A percentile compares a stretch with the other conserved stretches of the same genome.
These are phyloP conservation scores for Leccinum subatratum DNA, from an alignment of 1,284 basidiomycete genomes.

Conservation along the genomic window DNA sequence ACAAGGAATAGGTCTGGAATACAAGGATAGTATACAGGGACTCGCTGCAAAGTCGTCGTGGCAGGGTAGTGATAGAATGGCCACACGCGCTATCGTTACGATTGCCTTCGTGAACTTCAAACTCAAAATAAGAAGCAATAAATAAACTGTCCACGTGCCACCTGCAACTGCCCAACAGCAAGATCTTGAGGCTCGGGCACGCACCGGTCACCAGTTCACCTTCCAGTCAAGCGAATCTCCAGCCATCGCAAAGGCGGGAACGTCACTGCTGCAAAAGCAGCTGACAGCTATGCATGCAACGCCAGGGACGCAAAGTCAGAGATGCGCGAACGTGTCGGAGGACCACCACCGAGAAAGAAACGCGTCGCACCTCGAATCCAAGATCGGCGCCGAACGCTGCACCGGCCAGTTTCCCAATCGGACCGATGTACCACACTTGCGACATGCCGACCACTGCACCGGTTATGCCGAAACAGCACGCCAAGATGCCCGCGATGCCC, in stretches of 20 bases:
- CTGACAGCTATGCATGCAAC: constrained; percentile 36
- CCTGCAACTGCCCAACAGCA: not conserved
- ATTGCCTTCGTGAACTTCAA: not conserved
- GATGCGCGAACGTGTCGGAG: not conserved
- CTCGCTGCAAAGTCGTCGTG: not conserved
- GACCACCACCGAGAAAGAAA: not conserved
- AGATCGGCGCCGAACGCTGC: constrained; percentile 47
- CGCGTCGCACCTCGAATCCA: constrained; percentile 48
- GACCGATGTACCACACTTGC: constrained; percentile 51
- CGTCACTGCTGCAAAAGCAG: constrained; percentile 38
- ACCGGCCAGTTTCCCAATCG: constrained; percentile 43
- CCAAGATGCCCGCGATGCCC: constrained; percentile 51
- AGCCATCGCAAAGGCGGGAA: constrained; percentile 43
- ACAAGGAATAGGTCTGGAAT: not conserved
- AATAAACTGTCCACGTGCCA: not conserved
- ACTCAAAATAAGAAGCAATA: not conserved
- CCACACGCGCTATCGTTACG: not conserved
- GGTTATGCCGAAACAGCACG: constrained; percentile 44
- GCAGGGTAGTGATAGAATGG: not conserved
- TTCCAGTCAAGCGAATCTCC: constrained; percentile 41
- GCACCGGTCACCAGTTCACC: constrained; percentile 22
- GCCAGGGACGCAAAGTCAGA: constrained; percentile 1
- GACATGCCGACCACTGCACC: constrained; percentile 51
- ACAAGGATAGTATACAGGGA: not conserved
- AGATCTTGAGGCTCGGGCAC: not conserved